phyloP scores from a whole-genome alignment of 2,329 filamentous ascomycete species.

The Pseudogymnoascus sp. region DNA sequence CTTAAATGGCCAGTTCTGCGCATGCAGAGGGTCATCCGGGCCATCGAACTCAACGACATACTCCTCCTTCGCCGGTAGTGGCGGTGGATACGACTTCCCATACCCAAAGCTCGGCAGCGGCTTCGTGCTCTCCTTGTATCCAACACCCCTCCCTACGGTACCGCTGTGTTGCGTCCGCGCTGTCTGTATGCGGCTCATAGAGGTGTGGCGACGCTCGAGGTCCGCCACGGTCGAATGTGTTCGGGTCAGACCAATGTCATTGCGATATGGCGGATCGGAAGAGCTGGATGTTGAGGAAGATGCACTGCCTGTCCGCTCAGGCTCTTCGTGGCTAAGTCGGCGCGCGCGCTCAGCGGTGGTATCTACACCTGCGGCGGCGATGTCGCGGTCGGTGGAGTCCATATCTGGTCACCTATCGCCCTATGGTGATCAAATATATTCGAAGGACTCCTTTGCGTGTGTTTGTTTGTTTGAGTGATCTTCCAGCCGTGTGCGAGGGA shows the following conservation, averaged over 20 bases:
- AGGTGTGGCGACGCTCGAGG: slow-evolving; percentile 62
- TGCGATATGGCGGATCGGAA: slow-evolving; percentile 31
- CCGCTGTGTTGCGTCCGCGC: slow-evolving; percentile 61
- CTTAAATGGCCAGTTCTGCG: slow-evolving; percentile 75
- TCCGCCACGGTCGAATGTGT: slow-evolving; percentile 55
- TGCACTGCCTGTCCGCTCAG: slow-evolving; percentile 52
- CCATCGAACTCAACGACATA: slow-evolving; percentile 85
- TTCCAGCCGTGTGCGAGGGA: not conserved
- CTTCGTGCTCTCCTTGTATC: slow-evolving; percentile 40
- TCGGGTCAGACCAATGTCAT: slow-evolving; percentile 47
- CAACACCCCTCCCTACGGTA: slow-evolving; percentile 56
- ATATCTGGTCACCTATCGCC: slow-evolving; percentile 5
- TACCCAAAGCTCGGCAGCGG: slow-evolving; percentile 64
- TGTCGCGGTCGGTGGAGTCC: not conserved
- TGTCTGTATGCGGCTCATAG: slow-evolving; percentile 64
- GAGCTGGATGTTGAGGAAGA: slow-evolving; percentile 46
- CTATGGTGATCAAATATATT: not conserved
- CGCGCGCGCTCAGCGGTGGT: not conserved
- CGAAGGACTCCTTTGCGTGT: not conserved
- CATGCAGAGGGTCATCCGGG: slow-evolving; percentile 72
- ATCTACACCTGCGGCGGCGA: not conserved
- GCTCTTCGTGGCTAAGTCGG: slow-evolving; percentile 39
- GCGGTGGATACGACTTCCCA: slow-evolving; percentile 68
- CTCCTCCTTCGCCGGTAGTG: slow-evolving; percentile 61
- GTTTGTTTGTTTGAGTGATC: not conserved